A percentile compares a stretch with the other conserved stretches of the same genome.
These are phyloP conservation scores for Tricholoma hemisulphureum DNA, from an alignment of 768 basidiomycete genomes.

Conservation along the genomic window DNA sequence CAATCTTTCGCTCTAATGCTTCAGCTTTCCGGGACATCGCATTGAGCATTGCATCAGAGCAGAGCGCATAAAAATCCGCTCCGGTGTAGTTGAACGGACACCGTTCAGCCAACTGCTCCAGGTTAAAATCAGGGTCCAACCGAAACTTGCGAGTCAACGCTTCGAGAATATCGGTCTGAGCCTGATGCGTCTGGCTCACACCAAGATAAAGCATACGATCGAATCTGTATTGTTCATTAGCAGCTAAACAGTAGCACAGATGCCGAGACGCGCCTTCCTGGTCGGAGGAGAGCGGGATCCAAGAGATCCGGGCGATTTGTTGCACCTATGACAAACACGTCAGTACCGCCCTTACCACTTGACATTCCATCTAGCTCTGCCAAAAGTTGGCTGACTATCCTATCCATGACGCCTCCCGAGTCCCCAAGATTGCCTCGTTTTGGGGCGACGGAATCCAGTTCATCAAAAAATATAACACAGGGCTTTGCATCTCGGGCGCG, in stretches of 20 bases:
- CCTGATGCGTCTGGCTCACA: slow-evolving; percentile 81
- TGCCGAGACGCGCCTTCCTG: slow-evolving; percentile 62
- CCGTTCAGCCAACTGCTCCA: slow-evolving; percentile 59
- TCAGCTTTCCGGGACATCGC: slow-evolving; percentile 90
- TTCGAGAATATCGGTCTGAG: slow-evolving; percentile 81
- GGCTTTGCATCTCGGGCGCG: slow-evolving; percentile 88
- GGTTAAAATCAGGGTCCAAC: slow-evolving; percentile 64
- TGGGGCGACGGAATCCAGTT: slow-evolving; percentile 91
- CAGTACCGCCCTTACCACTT: slow-evolving; percentile 52
- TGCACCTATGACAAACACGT: slow-evolving; percentile 93
- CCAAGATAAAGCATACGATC: slow-evolving; percentile 96
- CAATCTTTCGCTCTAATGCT: slow-evolving; percentile 72
- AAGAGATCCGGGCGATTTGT: slow-evolving; percentile 93
- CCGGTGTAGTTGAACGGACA: slow-evolving; percentile 96
- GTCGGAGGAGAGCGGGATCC: slow-evolving; percentile 85
- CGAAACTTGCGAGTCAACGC: slow-evolving; percentile 93
- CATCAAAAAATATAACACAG: slow-evolving; percentile 96
- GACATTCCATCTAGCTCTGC: slow-evolving; percentile 94
- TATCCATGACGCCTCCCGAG: slow-evolving; percentile 97
- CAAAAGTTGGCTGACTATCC: slow-evolving; percentile 91
- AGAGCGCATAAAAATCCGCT: slow-evolving; percentile 97
- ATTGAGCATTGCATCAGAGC: slow-evolving; percentile 93
- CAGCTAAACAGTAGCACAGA: not conserved
- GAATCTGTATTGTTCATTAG: slow-evolving; percentile 56
- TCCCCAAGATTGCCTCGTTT: slow-evolving; percentile 95